phyloP scores from a whole-genome alignment of 2,329 filamentous ascomycete species.

The Arthrobotrys musiformis region DNA sequence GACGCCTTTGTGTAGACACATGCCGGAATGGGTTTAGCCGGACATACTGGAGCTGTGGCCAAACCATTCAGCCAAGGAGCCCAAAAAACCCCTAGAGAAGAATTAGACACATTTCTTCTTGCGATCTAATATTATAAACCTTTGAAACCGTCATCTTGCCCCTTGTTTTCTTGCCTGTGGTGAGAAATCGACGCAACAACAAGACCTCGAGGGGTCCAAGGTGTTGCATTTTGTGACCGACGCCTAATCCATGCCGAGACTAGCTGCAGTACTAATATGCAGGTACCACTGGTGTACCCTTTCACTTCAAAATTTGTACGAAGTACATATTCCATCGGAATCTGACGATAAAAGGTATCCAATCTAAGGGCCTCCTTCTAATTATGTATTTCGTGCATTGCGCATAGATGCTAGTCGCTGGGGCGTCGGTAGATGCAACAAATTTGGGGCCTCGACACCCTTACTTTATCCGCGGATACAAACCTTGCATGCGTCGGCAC shows the following conservation, averaged over 20 bases:
- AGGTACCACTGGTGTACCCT: constrained; percentile 19
- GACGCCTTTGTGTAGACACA: neutral
- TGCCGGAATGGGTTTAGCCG: neutral
- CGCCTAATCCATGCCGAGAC: neutral
- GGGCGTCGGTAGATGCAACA: constrained; percentile 23
- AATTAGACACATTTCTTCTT: neutral
- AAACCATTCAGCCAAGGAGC: neutral
- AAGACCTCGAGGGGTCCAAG: neutral
- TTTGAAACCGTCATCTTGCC: neutral
- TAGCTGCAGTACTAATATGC: constrained; percentile 16
- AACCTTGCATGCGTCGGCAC: constrained; percentile 25
- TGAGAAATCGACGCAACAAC: neutral
- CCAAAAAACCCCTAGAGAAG: neutral
- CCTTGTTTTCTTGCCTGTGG: neutral
- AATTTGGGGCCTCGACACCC: neutral
- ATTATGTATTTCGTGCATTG: constrained; percentile 15
- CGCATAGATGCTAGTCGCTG: constrained; percentile 14
- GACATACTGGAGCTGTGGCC: neutral
- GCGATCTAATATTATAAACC: neutral
- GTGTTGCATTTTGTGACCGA: constrained; percentile 36
- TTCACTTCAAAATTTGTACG: neutral
- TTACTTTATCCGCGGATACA: constrained; percentile 10
- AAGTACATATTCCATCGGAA: neutral
- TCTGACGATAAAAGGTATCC: neutral
- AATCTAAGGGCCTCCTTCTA: neutral